Base-by-base conservation (phyloP, 129 eudicot genomes). In the Centaurea solstitialis region DNA sequence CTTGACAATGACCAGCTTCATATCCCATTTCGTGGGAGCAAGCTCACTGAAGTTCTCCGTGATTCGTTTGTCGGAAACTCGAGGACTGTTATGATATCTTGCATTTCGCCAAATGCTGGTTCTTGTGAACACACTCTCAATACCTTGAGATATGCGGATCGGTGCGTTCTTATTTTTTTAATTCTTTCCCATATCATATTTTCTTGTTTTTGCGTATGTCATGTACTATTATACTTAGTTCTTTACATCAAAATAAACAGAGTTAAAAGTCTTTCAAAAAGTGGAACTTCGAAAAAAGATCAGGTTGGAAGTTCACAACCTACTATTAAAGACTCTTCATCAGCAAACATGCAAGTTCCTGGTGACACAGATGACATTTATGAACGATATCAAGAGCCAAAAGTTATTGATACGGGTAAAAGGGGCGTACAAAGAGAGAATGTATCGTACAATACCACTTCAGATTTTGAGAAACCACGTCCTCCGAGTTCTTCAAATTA, bases 11-110 rank as follows among this genome's bases (percentile, higher is more conserved):
- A 94, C 82, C 98, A 94, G 80, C 79, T 94, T 76, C 98, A 94
- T 86, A 94, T 94, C 84, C 98, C 98, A 17, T 94, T 94, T 86
- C 97, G 98, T 79, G 98, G 98, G 79, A 94, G 98, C 86, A 94
- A 94, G 77, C 92, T 94, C 53, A 94, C 98, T 41, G 98, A 94
- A 89, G 98, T 94, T 85, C 95, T 91, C 59, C 97, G 98, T 17
- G 98, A 94, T 87, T 94, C 98, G 35, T 94, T 94, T 80, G 97
- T 94, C 26, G 98, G 98, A 37, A 94, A 94, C 79, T 94, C 98
- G 65, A 85, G 90, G 87, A 94, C 98, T 50, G 98, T 94, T 71
- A 94, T 94, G 98, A 94, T 94, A 79, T 94, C 98, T 47, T 94
- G 98, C 88, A 90, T 94, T 77, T 94, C 98, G 23, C 98, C 97